Conservation (phyloP, 2,329 filamentous ascomycete genomes). For the Pseudogymnoascus verrucosus region DNA sequence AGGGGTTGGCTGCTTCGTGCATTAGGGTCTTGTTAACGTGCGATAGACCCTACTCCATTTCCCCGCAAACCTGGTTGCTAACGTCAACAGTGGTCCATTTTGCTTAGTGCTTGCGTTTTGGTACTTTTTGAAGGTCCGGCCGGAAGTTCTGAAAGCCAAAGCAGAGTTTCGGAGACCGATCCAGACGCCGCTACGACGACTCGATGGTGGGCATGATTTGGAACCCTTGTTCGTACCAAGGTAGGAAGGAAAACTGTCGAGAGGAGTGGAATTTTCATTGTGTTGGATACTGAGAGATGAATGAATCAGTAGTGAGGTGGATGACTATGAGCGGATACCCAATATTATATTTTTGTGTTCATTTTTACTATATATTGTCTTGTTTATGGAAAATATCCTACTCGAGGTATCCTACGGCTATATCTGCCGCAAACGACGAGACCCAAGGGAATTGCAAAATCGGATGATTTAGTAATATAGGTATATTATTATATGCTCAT, state of each 20-base stretch:
- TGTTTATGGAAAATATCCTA: too few species aligned
- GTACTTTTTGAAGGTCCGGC: neutral
- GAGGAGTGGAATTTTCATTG: neutral
- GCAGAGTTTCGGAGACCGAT: neutral
- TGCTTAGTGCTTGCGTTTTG: neutral
- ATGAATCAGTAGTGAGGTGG: neutral
- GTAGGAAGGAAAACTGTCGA: neutral
- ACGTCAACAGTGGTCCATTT: neutral
- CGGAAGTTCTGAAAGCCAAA: neutral
- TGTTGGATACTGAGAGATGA: neutral
- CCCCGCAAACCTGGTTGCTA: neutral
- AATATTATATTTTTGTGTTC: neutral
- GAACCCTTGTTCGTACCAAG: neutral
- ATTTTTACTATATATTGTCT: neutral
- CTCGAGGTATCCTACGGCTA: too few species aligned
- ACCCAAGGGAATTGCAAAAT: too few species aligned
- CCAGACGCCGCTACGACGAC: neutral
- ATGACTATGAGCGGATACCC: neutral
- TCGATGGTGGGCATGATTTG: neutral
- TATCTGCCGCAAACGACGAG: too few species aligned
- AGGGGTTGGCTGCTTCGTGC: neutral
- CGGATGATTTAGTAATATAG: too few species aligned
- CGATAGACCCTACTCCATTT: neutral
- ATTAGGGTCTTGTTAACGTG: conserved; percentile 3
- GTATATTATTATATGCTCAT: too few species aligned